A percentile compares a stretch with the other conserved stretches of the same genome.
Conservation (phyloP, 2,329 filamentous ascomycete genomes). For the Metarhizium sp. region DNA sequence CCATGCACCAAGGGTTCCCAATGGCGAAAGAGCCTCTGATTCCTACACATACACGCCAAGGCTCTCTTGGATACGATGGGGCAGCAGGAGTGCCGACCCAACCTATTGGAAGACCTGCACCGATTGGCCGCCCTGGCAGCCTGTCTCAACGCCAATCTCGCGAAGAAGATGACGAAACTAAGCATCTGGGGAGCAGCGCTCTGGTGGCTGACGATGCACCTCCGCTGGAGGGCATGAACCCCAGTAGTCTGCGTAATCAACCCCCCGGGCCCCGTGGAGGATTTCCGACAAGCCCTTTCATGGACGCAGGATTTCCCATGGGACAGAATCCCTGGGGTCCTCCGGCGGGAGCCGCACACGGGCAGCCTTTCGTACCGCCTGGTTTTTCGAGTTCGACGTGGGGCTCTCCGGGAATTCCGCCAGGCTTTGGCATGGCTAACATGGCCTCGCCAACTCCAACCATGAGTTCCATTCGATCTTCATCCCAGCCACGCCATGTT, state of each 20-base stretch:
- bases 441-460: constrained; percentile 21
- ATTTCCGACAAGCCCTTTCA: constrained; percentile 33
- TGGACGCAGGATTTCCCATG: constrained; percentile 30
- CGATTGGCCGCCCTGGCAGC: constrained; percentile 81
- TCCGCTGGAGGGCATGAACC: constrained; percentile 24
- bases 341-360: constrained; percentile 18
- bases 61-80: constrained; percentile 61
- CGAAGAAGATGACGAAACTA: constrained; percentile 57
- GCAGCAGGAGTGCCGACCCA: constrained; percentile 45
- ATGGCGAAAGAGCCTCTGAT: constrained; percentile 24
- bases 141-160: constrained; percentile 44
- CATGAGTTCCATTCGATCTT: constrained; percentile 19
- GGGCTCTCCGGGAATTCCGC: constrained; percentile 23
- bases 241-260: constrained; percentile 33
- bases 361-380: constrained; percentile 32
- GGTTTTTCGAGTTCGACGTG: constrained; percentile 34
- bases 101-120: constrained; percentile 72
- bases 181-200: constrained; percentile 84
- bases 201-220: constrained; percentile 67
- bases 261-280: constrained; percentile 37
- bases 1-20: constrained; percentile 20
- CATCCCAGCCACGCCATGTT: constrained; percentile 53
- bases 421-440: constrained; percentile 23
- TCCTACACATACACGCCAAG: constrained; percentile 62
- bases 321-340: constrained; percentile 33